Percentiles rank a stretch among this genome's conserved stretches.
Conservation (phyloP, 1,284 basidiomycete genomes). For the Vanrija pseudolonga region DNA sequence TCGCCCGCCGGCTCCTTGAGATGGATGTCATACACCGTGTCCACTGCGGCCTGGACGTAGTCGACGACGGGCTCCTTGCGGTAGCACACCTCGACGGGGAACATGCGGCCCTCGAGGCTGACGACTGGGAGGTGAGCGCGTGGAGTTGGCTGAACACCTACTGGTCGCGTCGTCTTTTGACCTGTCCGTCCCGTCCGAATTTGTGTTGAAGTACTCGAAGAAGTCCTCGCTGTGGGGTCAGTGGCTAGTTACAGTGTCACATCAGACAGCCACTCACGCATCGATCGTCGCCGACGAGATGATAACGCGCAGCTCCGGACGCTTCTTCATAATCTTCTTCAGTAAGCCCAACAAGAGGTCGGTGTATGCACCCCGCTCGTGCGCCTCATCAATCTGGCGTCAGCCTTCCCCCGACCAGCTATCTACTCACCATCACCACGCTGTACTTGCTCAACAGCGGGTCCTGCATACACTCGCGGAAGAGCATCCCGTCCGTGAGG, state of each 20-base stretch:
- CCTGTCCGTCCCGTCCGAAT: constrained; percentile 46
- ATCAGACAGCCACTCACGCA: constrained; percentile 53
- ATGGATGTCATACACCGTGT: constrained; percentile 83
- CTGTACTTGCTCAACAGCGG: constrained; percentile 85
- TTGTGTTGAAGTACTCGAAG: constrained; percentile 75
- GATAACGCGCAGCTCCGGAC: constrained; percentile 81
- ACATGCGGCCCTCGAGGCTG: constrained; percentile 88
- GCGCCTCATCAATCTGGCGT: constrained; percentile 86
- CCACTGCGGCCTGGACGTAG: constrained; percentile 77
- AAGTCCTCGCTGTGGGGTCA: constrained; percentile 58
- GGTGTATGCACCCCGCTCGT: constrained; percentile 91
- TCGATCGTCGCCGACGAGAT: constrained; percentile 95
- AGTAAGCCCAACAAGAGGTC: constrained; percentile 88
- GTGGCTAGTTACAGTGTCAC: neutral
- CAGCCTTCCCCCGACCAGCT: neutral
- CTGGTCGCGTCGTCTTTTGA: constrained; percentile 47
- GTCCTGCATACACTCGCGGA: constrained; percentile 88
- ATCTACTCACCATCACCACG: constrained; percentile 81
- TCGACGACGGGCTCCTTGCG: constrained; percentile 68
- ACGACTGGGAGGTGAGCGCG: constrained; percentile 60
- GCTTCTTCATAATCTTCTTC: constrained; percentile 89
- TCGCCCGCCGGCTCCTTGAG: constrained; percentile 72
- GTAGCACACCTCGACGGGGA: constrained; percentile 81
- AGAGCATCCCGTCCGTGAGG: constrained; percentile 96
- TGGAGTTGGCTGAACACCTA: constrained; percentile 8